These are phyloP conservation scores for Candida silvatica DNA, from an alignment of 805 yeast genomes.

Conservation along the genomic window DNA sequence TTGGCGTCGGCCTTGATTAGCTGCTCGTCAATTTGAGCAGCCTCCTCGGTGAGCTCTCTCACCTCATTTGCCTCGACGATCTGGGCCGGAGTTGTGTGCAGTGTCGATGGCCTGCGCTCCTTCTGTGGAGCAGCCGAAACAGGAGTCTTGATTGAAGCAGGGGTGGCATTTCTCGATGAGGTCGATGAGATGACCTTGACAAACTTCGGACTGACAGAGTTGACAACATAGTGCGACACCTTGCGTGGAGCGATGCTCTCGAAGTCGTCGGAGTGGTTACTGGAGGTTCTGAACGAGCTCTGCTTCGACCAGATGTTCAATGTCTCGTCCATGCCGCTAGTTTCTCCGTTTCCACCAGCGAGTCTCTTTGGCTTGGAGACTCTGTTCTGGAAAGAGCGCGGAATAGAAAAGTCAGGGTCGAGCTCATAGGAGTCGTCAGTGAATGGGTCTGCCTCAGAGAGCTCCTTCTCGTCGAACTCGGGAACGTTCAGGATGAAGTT, in stretches of 20 bases:
- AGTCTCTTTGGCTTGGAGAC: background rate
- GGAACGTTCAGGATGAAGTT: conserved; percentile 24
- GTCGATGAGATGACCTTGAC: conserved; percentile 13
- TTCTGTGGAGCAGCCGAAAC: background rate
- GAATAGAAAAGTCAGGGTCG: conserved; percentile 1
- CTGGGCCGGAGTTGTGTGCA: background rate
- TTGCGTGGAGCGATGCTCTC: conserved; percentile 22
- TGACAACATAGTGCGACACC: conserved; percentile 10
- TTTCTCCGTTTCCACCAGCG: conserved; percentile 16
- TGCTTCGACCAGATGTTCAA: conserved; percentile 28
- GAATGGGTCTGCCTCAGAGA: background rate
- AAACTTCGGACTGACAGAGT: conserved; percentile 13
- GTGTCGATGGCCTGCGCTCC: background rate
- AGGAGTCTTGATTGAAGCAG: background rate
- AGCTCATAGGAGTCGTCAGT: background rate
- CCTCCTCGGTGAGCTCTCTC: background rate
- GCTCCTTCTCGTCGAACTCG: conserved; percentile 1
- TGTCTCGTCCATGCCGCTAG: conserved; percentile 19
- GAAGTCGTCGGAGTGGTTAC: conserved; percentile 12
- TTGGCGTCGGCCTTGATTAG: background rate
- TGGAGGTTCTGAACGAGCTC: conserved; percentile 13
- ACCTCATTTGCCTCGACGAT: background rate
- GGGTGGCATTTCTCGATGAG: background rate
- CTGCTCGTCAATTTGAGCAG: background rate
- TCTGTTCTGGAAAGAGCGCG: background rate